Evolutionary conservation across 2,329 filamentous ascomycete species (phyloP), one percentile per base, ranked within the genome.

Genomic region (Beauveria varroae): DNA sequence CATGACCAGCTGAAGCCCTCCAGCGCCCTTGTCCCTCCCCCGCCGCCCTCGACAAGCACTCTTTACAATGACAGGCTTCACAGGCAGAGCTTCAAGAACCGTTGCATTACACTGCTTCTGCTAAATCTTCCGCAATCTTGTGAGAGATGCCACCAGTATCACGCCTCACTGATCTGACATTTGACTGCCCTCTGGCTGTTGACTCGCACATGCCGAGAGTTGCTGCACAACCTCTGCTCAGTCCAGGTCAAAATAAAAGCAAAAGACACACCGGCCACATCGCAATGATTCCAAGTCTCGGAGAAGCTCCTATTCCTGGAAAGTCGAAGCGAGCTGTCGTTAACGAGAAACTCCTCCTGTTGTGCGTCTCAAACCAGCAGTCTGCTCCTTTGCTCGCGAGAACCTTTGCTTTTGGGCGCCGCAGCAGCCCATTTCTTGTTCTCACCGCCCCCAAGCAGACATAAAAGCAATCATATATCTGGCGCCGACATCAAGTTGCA

Each of bases 361-460:
- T 30, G 37, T 53, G 57, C 49, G 26, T 53, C 37, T 34, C 20
- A 16, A 37, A 60, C 41, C n/a, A 46, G 49, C 22, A 10, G 40
- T 24, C 57, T 16, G 7, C 8, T 46, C 37, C 37, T 24, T 53
- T 52, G 57, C 49, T 53, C 20, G 47, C n/a, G 40, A 51, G 6
- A 16, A 43, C 24, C 46, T 30, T 22, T 16, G 20, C 18, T 24
- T 34, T 49, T 51, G 16, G 22, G 3, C 34, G 43, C 47, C 41
- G 50, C 57, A 53, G 8, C 51, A 49, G 18, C 34, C 28, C 34
- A 55, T 41, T 43, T 16, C 26, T 41, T n/a, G 8, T 16, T 20
- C 40, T 26, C 58, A 60, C 58, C 58, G 58, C 58, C 58, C 58
- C 58, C 51, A 54, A 60, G 40, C 40, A 47, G 41, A 54, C 34